Conservation (phyloP, 768 basidiomycete species). For the Clathrus columnatus region DNA sequence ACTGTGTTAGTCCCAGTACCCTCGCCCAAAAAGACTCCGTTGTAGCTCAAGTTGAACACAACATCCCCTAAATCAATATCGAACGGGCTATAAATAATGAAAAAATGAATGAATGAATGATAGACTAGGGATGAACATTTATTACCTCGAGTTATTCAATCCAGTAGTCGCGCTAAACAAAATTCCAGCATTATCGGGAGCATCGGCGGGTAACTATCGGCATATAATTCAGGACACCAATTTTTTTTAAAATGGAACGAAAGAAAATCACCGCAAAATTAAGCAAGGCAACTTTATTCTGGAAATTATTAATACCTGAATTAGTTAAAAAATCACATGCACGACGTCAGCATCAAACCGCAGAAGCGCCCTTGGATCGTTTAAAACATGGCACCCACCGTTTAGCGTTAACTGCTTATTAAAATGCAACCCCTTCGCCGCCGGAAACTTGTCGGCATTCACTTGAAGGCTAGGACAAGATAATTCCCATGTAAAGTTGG, state of each 20-base stretch:
- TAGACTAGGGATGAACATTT: conserved; percentile 7
- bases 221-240: background rate
- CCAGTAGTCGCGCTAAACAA: conserved; percentile 50
- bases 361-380: background rate
- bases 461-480: conserved; percentile 47
- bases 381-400: conserved; percentile 27
- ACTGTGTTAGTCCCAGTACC: conserved; percentile 44
- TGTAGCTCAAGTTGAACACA: conserved; percentile 51
- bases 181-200: conserved; percentile 53
- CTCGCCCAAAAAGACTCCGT: conserved; percentile 45
- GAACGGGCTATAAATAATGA: conserved; percentile 50
- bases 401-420: conserved; percentile 50
- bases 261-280: conserved; percentile 47
- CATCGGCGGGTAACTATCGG: conserved; percentile 47
- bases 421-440: conserved; percentile 56
- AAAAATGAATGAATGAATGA: background rate
- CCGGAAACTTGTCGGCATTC: conserved; percentile 59
- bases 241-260: background rate
- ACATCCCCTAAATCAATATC: conserved; percentile 60
- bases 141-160: conserved; percentile 49
- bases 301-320: conserved; percentile 53
- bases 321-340: background rate
- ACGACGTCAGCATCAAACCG: background rate
- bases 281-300: conserved; percentile 42
- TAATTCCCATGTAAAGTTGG: conserved; percentile 62